These are phyloP conservation scores for Metschnikowia lachancei DNA, from an alignment of 805 yeast species.

Conservation along the genomic window DNA sequence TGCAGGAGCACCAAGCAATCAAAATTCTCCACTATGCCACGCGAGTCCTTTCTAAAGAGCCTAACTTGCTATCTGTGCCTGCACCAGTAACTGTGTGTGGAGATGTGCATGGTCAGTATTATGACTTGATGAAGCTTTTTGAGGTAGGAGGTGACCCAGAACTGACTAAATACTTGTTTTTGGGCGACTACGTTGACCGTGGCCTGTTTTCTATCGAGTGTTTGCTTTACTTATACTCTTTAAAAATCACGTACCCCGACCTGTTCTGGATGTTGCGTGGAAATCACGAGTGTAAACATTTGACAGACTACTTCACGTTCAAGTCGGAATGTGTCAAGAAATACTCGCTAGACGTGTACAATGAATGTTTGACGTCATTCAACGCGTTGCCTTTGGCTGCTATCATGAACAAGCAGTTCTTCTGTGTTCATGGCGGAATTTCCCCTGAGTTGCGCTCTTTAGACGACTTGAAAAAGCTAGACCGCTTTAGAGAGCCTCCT, in stretches of 20 bases:
- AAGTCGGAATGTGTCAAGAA: slow-evolving; percentile 87
- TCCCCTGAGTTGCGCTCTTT: slow-evolving; percentile 77
- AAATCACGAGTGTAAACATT: slow-evolving; percentile 90
- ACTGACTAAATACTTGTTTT: slow-evolving; percentile 70
- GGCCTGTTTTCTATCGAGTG: slow-evolving; percentile 89
- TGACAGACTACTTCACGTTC: slow-evolving; percentile 92
- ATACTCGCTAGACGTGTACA: slow-evolving; percentile 63
- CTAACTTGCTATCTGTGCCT: slow-evolving; percentile 74
- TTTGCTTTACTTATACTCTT: slow-evolving; percentile 67
- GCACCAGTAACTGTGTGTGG: slow-evolving; percentile 97
- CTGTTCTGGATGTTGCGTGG: slow-evolving; percentile 85
- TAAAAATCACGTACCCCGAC: slow-evolving; percentile 72
- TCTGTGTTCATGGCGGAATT: slow-evolving; percentile 95
- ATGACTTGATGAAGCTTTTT: slow-evolving; percentile 82
- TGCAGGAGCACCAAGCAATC: slow-evolving; percentile 66
- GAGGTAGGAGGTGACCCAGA: slow-evolving; percentile 92
- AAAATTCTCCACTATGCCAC: slow-evolving; percentile 67
- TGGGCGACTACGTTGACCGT: slow-evolving; percentile 95
- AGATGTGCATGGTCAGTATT: slow-evolving; percentile 95
- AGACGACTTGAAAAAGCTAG: slow-evolving; percentile 63
- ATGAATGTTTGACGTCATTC: slow-evolving; percentile 72
- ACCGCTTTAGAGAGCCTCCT: slow-evolving; percentile 91
- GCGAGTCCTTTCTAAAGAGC: slow-evolving; percentile 60
- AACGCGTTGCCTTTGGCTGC: slow-evolving; percentile 90
- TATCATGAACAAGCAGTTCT: slow-evolving; percentile 86